These are phyloP conservation scores for Coniochaeta hoffmannii DNA, from an alignment of 2,329 filamentous ascomycete species.

Conservation along the genomic window DNA sequence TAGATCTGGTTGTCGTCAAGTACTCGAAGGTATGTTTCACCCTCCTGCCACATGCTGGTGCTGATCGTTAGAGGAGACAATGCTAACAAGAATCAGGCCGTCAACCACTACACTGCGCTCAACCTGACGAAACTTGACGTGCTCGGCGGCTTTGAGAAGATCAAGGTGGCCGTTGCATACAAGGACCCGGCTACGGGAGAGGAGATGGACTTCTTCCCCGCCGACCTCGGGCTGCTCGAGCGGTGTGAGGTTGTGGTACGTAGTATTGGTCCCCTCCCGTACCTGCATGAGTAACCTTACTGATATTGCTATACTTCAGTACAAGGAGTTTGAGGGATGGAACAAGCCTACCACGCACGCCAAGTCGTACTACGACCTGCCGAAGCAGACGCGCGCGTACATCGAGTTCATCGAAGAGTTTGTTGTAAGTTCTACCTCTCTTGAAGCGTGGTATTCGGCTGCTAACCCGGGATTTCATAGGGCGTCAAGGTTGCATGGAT, in stretches of 20 bases:
- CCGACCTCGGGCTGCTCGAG: constrained; percentile 50
- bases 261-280: neutral
- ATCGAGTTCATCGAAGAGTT: constrained; percentile 59
- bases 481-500: constrained; percentile 45
- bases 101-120: constrained; percentile 60
- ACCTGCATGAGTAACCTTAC: neutral
- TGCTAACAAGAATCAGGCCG: constrained; percentile 18
- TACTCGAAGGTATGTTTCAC: constrained; percentile 34
- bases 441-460: neutral
- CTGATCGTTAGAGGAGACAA: too few species aligned
- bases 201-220: constrained; percentile 55
- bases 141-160: constrained; percentile 64
- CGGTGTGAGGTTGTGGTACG: constrained; percentile 47
- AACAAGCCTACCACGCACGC: constrained; percentile 53
- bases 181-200: constrained; percentile 21
- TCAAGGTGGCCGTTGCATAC: constrained; percentile 58
- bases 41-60: neutral
- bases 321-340: constrained; percentile 65
- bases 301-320: constrained; percentile 21
- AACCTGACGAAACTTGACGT: constrained; percentile 61
- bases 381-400: constrained; percentile 57
- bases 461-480: constrained; percentile 12
- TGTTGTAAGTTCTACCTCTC: constrained; percentile 27
- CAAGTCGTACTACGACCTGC: constrained; percentile 54
- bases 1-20: constrained; percentile 62